These are phyloP conservation scores for Patellifolia procumbens DNA, from an alignment of 179 eudicot species.

Conservation along the genomic window DNA sequence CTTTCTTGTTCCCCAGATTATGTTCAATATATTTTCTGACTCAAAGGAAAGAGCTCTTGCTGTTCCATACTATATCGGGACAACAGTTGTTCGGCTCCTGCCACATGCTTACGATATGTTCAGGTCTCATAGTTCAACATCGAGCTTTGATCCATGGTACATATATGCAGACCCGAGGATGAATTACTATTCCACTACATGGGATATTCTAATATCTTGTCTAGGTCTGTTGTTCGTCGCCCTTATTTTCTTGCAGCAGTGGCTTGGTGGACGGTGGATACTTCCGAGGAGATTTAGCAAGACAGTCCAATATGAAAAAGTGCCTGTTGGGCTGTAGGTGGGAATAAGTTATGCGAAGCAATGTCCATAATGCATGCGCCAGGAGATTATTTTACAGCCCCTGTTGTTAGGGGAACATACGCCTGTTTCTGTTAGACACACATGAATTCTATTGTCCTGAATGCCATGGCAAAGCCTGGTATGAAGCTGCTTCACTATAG, in stretches of 20 bases:
- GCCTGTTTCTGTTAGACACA: no score
- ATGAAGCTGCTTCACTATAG: neutral
- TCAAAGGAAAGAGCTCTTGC: conserved; percentile 64
- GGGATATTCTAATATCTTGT: conserved; percentile 74
- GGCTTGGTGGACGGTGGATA: conserved; percentile 77
- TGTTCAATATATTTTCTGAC: conserved; percentile 68
- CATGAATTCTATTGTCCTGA: neutral
- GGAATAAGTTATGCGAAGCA: neutral
- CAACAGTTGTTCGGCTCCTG: conserved; percentile 73
- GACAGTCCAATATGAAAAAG: conserved; percentile 60
- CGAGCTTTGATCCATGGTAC: conserved; percentile 51
- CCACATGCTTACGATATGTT: conserved; percentile 86
- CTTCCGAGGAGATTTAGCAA: conserved; percentile 63
- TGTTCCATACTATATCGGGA: conserved; percentile 71
- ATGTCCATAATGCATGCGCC: neutral
- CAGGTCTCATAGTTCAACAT: conserved; percentile 57
- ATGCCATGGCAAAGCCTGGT: conserved; percentile 7
- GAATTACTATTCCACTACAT: conserved; percentile 75
- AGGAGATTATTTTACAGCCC: neutral
- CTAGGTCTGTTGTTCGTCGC: conserved; percentile 50
- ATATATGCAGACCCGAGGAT: conserved; percentile 77
- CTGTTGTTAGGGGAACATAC: conserved; percentile 17
- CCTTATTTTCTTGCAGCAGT: conserved; percentile 73
- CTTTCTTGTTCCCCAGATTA: conserved; percentile 77
- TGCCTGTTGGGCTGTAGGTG: conserved; percentile 42